Evolutionary conservation across 768 basidiomycete genomes (phyloP), one percentile per base, ranked within the genome.

Genomic region (Clathrus columnatus): DNA sequence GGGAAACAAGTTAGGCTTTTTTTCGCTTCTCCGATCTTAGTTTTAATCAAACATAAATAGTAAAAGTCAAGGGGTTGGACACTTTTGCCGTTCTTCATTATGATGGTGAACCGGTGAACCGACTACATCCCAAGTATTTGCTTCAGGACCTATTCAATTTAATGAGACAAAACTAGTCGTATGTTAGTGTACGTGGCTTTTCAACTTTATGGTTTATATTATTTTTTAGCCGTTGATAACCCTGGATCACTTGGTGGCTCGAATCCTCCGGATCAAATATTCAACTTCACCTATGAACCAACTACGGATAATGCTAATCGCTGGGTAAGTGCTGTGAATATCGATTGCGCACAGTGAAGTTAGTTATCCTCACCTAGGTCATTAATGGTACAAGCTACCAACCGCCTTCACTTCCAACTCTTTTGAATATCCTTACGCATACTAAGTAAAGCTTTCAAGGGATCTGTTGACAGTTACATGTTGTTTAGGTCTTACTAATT

Each of bases 161-260:
- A 27, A 62, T 14, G 75, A 75, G 52, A 59, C 61, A 2, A 58
- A 67, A n/a, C 48, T 70, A 2, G 62, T 64, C 10, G 29, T 50
- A 61, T 67, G 1, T 61, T 65, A 3, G 61, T 59, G n/a, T n/a
- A n/a, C n/a, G n/a, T 10, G n/a, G 18, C 16, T 23, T 23, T 8
- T 8, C n/a, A 36, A 23, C 51, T 8, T 65, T 10, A 58, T 58
- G 27, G 64, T 26, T 56, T 60, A 41, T 20, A n/a, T 32, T 17
- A 28, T 20, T 16, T 18, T 51, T 51, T 45, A 55, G 63, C 61
- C 64, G 0, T 47, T 62, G 20, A 21, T 16, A 56, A 62, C 51
- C 63, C 61, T n/a, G 50, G 20, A 4, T 28, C 58, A 27, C 56
- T 49, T 1, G 58, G 52, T n/a, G 48, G 58, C 21, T 26, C 27